phyloP scores from a whole-genome alignment of 2,329 filamentous ascomycete genomes.

The Sporothrix brasiliensis region DNA sequence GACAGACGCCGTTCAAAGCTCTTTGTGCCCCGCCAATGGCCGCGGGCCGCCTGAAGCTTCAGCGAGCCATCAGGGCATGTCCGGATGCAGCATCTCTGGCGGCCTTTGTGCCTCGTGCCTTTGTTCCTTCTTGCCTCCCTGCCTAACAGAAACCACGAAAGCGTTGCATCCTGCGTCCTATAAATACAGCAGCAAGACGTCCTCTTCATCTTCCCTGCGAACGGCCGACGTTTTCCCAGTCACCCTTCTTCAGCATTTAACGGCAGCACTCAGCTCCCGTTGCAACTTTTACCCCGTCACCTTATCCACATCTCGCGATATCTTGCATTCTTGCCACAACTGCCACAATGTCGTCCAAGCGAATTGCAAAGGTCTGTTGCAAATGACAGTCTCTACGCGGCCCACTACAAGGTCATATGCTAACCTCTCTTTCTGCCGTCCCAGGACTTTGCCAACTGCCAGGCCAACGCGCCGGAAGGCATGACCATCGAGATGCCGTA shows the following conservation, averaged over 20 bases:
- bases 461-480: slow-evolving; percentile 51
- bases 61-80: background rate
- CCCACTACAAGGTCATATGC: too few relatives aligned
- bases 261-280: background rate
- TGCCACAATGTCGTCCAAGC: slow-evolving; percentile 43
- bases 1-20: background rate
- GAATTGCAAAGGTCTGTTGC: slow-evolving; percentile 34
- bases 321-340: slow-evolving; percentile 30
- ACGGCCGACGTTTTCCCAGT: background rate
- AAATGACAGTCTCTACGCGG: too few relatives aligned
- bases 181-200: too few relatives aligned
- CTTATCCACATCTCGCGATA: background rate
- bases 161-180: background rate
- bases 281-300: background rate
- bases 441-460: slow-evolving; percentile 60
- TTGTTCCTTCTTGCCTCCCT: background rate
- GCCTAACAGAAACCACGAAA: background rate
- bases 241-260: background rate
- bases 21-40: slow-evolving; percentile 24
- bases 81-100: background rate
- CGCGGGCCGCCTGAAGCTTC: background rate
- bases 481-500: slow-evolving; percentile 52
- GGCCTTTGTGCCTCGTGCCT: background rate
- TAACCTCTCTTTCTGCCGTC: background rate
- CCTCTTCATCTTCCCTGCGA: background rate